Base-by-base conservation (phyloP, 2,329 filamentous ascomycete species). In the Pseudodiploospora longispora region DNA sequence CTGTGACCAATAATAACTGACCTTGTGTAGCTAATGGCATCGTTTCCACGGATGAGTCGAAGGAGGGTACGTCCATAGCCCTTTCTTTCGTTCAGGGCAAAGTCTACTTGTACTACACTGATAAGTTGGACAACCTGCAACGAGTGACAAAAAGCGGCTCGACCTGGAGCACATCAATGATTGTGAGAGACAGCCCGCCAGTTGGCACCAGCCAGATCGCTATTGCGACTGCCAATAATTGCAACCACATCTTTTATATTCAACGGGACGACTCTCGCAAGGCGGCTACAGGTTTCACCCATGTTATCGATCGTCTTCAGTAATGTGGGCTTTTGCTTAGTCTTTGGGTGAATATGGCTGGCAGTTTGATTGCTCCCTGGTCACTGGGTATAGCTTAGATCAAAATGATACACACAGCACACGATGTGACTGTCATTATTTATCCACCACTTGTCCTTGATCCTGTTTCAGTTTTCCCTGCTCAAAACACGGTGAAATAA, bases 201-300 rank as follows among this genome's bases (percentile, higher is more conserved):
- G 33, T 36, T 10, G 40, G 34, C 27, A 30, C 4, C 27, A 29
- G 40, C 31, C 40, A 42, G 34, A 10, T 42, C 8, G 27, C 33
- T 6, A 34, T 42, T 10, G 12, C 12, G 10, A 12, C 19, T 5
- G 27, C 40, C 8, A 30, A 12, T n/a, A 27, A 34, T 2, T 6
- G 8, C 31, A 42, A 42, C 32, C 31, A 42, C 12, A 4, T 42
- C 8, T 42, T 42, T 28, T 42, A 42, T 28, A 12, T 42, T 32
- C 32, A 32, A 8, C 12, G 36, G 6, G 36, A 38, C n/a, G 30
- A 40, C 8, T 12, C n/a, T 6, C 19, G 19, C 19, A 19, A n/a
- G 8, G 5, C 3, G 38, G 12, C n/a, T 10, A n/a, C 19, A 12
- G 19, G 10, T 4, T 34, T 34, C 19, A 10, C 29, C 6, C 30